These are phyloP conservation scores for Dimocarpus longan DNA, from an alignment of 345 rosid genomes.

Conservation along the genomic window DNA sequence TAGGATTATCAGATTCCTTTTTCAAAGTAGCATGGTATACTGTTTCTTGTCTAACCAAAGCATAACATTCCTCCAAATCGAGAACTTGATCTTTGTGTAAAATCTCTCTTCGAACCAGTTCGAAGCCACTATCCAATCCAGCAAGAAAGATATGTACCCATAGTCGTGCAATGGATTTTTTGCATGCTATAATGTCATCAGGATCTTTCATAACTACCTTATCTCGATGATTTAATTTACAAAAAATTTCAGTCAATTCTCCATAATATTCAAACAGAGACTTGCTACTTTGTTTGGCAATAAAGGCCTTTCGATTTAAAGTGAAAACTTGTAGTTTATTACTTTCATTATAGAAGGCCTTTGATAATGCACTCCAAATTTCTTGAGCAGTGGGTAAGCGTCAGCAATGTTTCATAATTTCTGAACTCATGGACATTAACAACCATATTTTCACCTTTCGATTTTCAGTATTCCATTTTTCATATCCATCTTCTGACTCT, in stretches of 20 bases:
- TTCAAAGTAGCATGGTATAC: neutral
- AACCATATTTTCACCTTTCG: too few species aligned
- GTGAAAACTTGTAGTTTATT: neutral
- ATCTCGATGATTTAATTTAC: conserved; percentile 12
- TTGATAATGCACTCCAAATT: neutral
- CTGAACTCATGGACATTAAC: too few species aligned
- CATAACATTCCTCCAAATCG: conserved; percentile 5
- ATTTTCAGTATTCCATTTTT: too few species aligned
- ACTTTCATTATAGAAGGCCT: neutral
- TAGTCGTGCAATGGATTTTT: neutral
- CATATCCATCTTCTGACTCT: too few species aligned
- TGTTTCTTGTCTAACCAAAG: neutral
- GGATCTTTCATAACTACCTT: conserved; percentile 20
- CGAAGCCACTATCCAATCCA: neutral
- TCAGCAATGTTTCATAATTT: too few species aligned
- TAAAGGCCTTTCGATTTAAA: neutral
- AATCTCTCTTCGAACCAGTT: conserved; percentile 11
- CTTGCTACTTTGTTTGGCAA: neutral
- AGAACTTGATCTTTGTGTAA: neutral
- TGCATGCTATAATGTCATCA: neutral
- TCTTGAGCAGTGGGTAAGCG: too few species aligned
- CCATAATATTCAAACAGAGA: neutral
- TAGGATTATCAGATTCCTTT: neutral
- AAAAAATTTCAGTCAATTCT: neutral
- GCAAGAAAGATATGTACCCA: conserved; percentile 16